Base-by-base conservation (phyloP, 1,284 basidiomycete species). In the Xerocomus minutiporus region DNA sequence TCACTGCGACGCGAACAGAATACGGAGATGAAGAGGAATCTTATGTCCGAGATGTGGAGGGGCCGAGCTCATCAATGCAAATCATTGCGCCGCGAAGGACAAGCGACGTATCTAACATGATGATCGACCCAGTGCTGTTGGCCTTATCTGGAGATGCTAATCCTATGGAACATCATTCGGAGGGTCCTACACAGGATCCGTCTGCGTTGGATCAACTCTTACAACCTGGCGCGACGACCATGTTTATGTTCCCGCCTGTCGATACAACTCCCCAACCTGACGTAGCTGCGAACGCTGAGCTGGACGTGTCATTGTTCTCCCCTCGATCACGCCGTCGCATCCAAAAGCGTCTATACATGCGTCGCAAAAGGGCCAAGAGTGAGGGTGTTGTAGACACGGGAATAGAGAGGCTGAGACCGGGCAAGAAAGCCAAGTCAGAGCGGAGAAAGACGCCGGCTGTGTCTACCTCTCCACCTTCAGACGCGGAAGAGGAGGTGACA, bases 301-400 rank as follows among this genome's bases (percentile, higher is more conserved):
- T 53, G 17, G 59, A 65, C 45, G 34, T 62, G 28, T 60, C 63
- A 9, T 39, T 50, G 23, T 66, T 80, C n/a, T 76, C 78, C n/a
- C 82, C 84, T 4, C 64, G 61, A 2, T 75, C 80, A 4, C 81
- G 81, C 15, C 76, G 81, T 40, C 82, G 79, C 34, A 59, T 81
- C 32, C 70, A 71, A 55, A 88, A 88, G 55, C 75, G 85, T 32
- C 68, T 89, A 6, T 79, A 86, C 61, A 88, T 88, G 86, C 81
- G 87, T 9, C 78, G 79, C 39, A 84, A 81, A 63, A 78, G 87
- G 38, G 86, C 86, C 15, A 51, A 56, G 8, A 29, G n/a, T 5
- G 46, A 51, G 15, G 47, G 17, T n/a, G 32, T n/a, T 2, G 5
- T 54, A 3, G 47, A 48, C 15, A 47, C 46, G 2, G 54, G 57